phyloP scores from a whole-genome alignment of 805 yeast genomes.

The Metschnikowia continentalis region DNA sequence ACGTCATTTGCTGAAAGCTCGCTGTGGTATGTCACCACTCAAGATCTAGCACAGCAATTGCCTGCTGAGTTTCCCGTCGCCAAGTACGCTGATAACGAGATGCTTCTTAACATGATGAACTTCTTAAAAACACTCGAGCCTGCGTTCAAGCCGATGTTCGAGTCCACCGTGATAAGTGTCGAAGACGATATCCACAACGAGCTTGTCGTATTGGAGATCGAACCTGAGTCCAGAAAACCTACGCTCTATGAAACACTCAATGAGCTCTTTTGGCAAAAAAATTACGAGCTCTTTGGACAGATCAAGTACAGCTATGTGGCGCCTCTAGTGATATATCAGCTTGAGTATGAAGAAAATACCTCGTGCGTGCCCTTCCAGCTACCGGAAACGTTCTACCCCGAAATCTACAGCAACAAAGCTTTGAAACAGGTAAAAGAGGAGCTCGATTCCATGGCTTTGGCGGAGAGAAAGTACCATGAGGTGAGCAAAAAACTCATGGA shows the following conservation, averaged over 20 bases:
- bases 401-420: conserved; percentile 26
- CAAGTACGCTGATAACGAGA: conserved; percentile 20
- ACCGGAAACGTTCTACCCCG: conserved; percentile 34
- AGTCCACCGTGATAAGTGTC: conserved; percentile 26
- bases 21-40: conserved; percentile 21
- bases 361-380: conserved; percentile 21
- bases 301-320: conserved; percentile 27
- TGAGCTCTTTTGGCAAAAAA: conserved; percentile 35
- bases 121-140: conserved; percentile 15
- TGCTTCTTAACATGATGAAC: conserved; percentile 17
- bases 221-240: conserved; percentile 23
- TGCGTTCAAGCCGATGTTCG: conserved; percentile 17
- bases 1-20: conserved; percentile 9
- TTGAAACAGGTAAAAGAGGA: conserved; percentile 17
- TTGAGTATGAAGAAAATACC: conserved; percentile 25
- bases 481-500: conserved; percentile 27
- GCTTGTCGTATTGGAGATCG: conserved; percentile 30
- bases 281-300: conserved; percentile 25
- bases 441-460: conserved; percentile 17
- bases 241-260: conserved; percentile 32
- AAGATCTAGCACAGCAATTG: conserved; percentile 15
- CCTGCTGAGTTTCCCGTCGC: conserved; percentile 20
- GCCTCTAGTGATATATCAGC: conserved; percentile 28
- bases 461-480: conserved; percentile 17
- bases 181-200: conserved; percentile 23